A percentile compares a stretch with the other conserved stretches of the same genome.
Evolutionary conservation across 202 grass and related monocot genomes (phyloP).

Genomic region (Elaeis oleifera): DNA sequence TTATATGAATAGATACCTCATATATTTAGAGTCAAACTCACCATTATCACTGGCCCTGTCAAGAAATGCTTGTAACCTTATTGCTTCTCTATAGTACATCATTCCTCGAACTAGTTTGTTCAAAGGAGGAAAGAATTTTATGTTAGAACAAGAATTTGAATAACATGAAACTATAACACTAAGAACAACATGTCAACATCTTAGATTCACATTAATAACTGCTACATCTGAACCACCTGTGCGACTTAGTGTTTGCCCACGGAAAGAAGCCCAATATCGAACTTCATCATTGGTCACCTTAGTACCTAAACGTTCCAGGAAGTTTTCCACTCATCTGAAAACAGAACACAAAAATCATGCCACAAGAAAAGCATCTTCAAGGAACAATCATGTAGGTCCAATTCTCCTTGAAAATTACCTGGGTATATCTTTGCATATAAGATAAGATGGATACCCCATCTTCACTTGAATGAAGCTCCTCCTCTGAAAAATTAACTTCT

Average conservation of each 20-base stretch:
- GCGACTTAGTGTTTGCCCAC: slow-evolving; percentile 90
- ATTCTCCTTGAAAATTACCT: slow-evolving; percentile 30
- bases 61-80: slow-evolving; percentile 71
- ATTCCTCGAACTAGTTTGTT: slow-evolving; percentile 70
- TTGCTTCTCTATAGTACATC: slow-evolving; percentile 80
- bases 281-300: slow-evolving; percentile 54
- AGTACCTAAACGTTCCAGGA: slow-evolving; percentile 52
- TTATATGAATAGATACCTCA: too few relatives aligned
- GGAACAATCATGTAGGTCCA: neutral
- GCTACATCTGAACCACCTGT: slow-evolving; percentile 42
- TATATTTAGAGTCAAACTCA: slow-evolving; percentile 1
- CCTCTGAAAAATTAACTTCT: slow-evolving; percentile 85
- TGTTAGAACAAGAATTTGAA: slow-evolving; percentile 2
- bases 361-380: slow-evolving; percentile 23
- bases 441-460: slow-evolving; percentile 74
- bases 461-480: slow-evolving; percentile 74
- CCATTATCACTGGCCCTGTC: slow-evolving; percentile 62
- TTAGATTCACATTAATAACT: too few relatives aligned
- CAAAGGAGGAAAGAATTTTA: slow-evolving; percentile 14
- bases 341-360: slow-evolving; percentile 12
- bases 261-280: slow-evolving; percentile 88
- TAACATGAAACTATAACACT: neutral
- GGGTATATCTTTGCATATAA: slow-evolving; percentile 97
- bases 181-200: neutral
- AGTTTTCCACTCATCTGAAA: slow-evolving; percentile 90